phyloP scores from a whole-genome alignment of 345 rosid genomes.

The Anacardium occidentale region DNA sequence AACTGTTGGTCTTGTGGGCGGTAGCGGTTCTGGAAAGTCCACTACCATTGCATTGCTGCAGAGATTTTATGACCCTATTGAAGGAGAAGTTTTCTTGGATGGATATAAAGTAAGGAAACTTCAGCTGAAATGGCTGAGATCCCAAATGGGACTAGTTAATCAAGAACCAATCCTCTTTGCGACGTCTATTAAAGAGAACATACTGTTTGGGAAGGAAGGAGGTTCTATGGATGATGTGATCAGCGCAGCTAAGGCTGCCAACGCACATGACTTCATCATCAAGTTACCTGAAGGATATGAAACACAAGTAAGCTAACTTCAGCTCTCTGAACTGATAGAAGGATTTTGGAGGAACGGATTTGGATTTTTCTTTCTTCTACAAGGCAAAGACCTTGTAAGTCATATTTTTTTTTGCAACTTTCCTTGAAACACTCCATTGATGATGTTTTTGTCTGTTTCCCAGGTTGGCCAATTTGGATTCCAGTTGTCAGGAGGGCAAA shows the following conservation, averaged over 20 bases:
- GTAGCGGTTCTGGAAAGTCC: conserved; percentile 77
- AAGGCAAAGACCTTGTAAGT: not conserved
- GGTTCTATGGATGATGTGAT: conserved; percentile 56
- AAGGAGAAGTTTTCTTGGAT: conserved; percentile 58
- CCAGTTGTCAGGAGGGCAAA: conserved; percentile 74
- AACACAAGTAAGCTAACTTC: conserved; percentile 48
- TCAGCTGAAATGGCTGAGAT: conserved; percentile 66
- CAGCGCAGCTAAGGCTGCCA: conserved; percentile 53
- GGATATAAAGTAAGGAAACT: conserved; percentile 54
- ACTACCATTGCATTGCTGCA: conserved; percentile 56
- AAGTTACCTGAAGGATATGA: conserved; percentile 67
- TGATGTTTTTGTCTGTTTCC: conserved; percentile 9
- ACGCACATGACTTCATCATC: conserved; percentile 65
- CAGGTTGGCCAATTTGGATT: conserved; percentile 71
- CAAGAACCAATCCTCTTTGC: conserved; percentile 70
- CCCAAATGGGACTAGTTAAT: conserved; percentile 64
- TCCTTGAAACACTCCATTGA: not conserved
- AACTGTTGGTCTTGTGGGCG: conserved; percentile 63
- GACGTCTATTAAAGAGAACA: conserved; percentile 58
- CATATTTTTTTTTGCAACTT: not conserved
- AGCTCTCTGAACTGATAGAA: not conserved
- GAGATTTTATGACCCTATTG: conserved; percentile 58
- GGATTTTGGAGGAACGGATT: not conserved
- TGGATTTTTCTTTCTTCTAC: not conserved
- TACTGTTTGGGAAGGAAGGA: conserved; percentile 64